Percentiles rank a stretch among this genome's conserved stretches.
Conservation (phyloP, 331 rosid species). For the Quercus lobata region DNA sequence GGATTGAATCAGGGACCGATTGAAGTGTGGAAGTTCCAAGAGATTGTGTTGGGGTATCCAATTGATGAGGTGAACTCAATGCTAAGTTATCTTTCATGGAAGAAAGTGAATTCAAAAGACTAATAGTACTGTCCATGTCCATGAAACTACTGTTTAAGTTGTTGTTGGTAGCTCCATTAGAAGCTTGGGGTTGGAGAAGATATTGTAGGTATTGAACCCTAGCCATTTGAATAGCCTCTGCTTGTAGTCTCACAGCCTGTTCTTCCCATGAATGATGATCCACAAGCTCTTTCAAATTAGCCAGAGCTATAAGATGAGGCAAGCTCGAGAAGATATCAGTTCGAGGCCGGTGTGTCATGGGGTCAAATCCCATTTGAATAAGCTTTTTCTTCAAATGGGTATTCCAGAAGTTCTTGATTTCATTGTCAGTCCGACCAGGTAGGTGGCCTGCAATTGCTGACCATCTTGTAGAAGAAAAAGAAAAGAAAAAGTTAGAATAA, state of each 20-base stretch:
- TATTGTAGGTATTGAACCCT: conserved; percentile 48
- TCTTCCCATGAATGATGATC: conserved; percentile 49
- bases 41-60: conserved; percentile 14
- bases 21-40: conserved; percentile 18
- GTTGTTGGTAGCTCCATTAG: conserved; percentile 6
- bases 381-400: conserved; percentile 85
- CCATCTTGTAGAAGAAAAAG: conserved; percentile 45
- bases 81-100: conserved; percentile 20
- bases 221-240: conserved; percentile 60
- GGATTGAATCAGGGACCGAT: conserved; percentile 20
- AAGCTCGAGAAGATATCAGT: conserved; percentile 58
- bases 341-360: conserved; percentile 83
- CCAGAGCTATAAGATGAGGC: conserved; percentile 63
- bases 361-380: conserved; percentile 88
- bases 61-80: conserved; percentile 16
- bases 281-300: conserved; percentile 52
- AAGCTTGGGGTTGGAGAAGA: conserved; percentile 42
- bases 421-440: conserved; percentile 83
- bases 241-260: conserved; percentile 44
- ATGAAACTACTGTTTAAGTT: conserved; percentile 14
- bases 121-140: conserved; percentile 25
- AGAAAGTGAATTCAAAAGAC: conserved; percentile 29
- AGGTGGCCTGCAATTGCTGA: conserved; percentile 82
- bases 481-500: background rate
- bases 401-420: conserved; percentile 86